phyloP scores from a whole-genome alignment of 2,329 filamentous ascomycete genomes.

The Pseudocercospora musae region DNA sequence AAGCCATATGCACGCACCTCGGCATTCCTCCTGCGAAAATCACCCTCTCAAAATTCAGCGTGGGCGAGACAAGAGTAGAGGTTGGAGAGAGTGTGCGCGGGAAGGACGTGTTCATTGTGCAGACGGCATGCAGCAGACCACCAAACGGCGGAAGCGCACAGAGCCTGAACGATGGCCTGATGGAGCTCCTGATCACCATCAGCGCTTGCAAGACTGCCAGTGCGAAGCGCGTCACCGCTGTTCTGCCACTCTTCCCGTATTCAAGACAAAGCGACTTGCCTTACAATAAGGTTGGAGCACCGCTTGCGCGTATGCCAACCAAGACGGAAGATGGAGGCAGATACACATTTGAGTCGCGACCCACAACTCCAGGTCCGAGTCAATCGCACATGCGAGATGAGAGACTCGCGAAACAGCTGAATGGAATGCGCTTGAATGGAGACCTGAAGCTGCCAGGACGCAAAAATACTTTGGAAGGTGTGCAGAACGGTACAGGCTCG shows the following conservation, averaged over 20 bases:
- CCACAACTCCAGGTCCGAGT: slow-evolving; percentile 75
- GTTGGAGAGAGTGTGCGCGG: slow-evolving; percentile 94
- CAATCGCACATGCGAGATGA: slow-evolving; percentile 41
- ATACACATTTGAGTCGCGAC: slow-evolving; percentile 88
- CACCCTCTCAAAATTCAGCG: slow-evolving; percentile 85
- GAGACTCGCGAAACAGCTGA: slow-evolving; percentile 67
- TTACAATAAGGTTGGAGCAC: slow-evolving; percentile 92
- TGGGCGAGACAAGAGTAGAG: slow-evolving; percentile 91
- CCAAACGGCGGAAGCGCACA: slow-evolving; percentile 20
- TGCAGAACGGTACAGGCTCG: slow-evolving; percentile 28
- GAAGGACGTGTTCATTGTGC: slow-evolving; percentile 98
- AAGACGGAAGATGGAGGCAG: slow-evolving; percentile 55
- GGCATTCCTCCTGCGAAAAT: slow-evolving; percentile 82
- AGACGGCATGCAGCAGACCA: slow-evolving; percentile 53
- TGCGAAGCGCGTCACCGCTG: slow-evolving; percentile 86
- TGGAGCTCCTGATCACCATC: slow-evolving; percentile 96
- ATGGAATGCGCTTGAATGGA: slow-evolving; percentile 57
- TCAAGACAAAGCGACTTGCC: slow-evolving; percentile 93
- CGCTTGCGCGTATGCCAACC: slow-evolving; percentile 67
- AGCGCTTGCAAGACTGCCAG: slow-evolving; percentile 97
- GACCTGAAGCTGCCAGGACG: slow-evolving; percentile 27
- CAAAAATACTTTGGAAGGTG: slow-evolving; percentile 33
- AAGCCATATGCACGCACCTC: slow-evolving; percentile 82
- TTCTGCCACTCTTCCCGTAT: slow-evolving; percentile 94
- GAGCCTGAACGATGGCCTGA: slow-evolving; percentile 75